phyloP scores from a whole-genome alignment of 306 rosid species.

The Ammopiptanthus mongolicus region DNA sequence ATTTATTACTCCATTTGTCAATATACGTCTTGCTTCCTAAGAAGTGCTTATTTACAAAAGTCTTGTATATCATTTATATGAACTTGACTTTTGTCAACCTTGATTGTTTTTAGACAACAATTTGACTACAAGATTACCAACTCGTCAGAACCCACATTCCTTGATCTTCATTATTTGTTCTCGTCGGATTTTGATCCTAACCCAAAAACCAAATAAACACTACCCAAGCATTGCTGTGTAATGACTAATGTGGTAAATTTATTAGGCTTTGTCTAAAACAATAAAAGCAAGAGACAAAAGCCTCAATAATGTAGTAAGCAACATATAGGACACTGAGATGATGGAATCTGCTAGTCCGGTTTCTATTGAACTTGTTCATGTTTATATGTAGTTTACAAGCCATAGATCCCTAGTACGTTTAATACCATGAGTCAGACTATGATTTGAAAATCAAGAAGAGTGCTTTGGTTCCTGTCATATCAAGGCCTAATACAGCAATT shows the following conservation, averaged over 20 bases:
- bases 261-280: background rate
- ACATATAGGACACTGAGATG: background rate
- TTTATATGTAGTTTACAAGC: slow-evolving; percentile 15
- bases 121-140: too few relatives aligned
- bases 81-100: too few relatives aligned
- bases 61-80: too few relatives aligned
- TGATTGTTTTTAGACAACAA: too few relatives aligned
- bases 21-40: too few relatives aligned
- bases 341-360: background rate
- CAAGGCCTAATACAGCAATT: slow-evolving; percentile 58
- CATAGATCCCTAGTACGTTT: background rate
- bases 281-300: background rate
- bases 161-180: too few relatives aligned
- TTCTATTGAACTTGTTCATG: slow-evolving; percentile 7
- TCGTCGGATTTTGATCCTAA: too few relatives aligned
- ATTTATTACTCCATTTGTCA: too few relatives aligned
- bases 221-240: too few relatives aligned
- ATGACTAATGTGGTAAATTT: background rate
- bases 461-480: slow-evolving; percentile 14
- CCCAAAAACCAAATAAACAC: too few relatives aligned
- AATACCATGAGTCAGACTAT: slow-evolving; percentile 12
- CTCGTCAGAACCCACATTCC: too few relatives aligned
- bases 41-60: too few relatives aligned
- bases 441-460: slow-evolving; percentile 11
- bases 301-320: background rate